Evolutionary conservation across 2,329 filamentous ascomycete species (phyloP).

Genomic region (Aspergillus sojae): DNA sequence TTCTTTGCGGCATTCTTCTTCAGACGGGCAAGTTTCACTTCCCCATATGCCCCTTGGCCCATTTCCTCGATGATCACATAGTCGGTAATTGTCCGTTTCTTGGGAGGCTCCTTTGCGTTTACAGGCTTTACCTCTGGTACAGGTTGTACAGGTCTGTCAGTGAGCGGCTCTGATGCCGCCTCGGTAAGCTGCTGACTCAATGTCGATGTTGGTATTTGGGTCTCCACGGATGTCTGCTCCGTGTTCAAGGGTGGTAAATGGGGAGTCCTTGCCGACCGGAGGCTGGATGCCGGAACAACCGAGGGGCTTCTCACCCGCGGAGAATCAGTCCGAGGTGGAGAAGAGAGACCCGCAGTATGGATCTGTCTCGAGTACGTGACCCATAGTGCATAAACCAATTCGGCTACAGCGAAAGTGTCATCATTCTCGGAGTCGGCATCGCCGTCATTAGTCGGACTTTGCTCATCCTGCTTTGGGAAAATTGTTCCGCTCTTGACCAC

Average conservation of each 20-base stretch:
- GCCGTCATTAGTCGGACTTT: conserved; percentile 66
- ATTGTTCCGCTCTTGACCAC: conserved; percentile 87
- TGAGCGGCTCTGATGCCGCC: conserved; percentile 50
- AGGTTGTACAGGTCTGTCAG: conserved; percentile 44
- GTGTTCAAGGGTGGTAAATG: conserved; percentile 23
- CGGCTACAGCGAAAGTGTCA: conserved; percentile 58
- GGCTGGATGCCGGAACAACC: conserved; percentile 76
- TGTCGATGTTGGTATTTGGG: conserved; percentile 47
- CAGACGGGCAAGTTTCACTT: conserved; percentile 91
- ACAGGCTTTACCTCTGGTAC: conserved; percentile 31
- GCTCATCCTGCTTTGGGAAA: conserved; percentile 59
- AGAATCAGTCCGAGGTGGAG: conserved; percentile 52
- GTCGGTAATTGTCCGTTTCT: conserved; percentile 84
- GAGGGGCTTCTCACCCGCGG: conserved; percentile 70
- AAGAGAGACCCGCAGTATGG: conserved; percentile 67
- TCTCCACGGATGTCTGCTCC: conserved; percentile 31
- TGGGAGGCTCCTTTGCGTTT: conserved; percentile 37
- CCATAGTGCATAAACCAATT: conserved; percentile 94
- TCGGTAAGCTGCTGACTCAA: conserved; percentile 56
- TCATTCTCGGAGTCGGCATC: conserved; percentile 52
- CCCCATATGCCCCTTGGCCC: conserved; percentile 96
- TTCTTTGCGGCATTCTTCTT: conserved; percentile 76
- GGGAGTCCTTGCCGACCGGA: conserved; percentile 53
- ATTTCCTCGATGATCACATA: conserved; percentile 96
- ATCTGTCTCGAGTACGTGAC: conserved; percentile 94